Percentiles rank a stretch among this genome's conserved stretches.
phyloP scores from a whole-genome alignment of 2,329 filamentous ascomycete genomes.

The Colletotrichum somersetense region DNA sequence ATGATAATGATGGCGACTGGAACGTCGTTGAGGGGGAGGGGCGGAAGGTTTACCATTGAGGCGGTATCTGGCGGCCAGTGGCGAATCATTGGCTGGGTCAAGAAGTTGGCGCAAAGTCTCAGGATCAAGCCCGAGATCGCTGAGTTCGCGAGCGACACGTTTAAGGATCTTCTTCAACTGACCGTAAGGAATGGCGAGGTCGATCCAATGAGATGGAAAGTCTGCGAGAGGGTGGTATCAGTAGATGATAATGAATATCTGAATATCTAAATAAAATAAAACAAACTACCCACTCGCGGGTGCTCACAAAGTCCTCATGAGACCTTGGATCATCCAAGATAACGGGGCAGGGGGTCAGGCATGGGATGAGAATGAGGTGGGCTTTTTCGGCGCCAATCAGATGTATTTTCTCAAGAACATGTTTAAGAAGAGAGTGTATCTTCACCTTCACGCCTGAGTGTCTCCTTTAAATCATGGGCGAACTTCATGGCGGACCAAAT shows the following conservation, averaged over 20 bases:
- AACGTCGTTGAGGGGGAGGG: not conserved
- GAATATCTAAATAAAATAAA: too few species aligned
- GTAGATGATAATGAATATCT: not conserved
- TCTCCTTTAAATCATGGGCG: conserved; percentile 80
- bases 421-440: not conserved
- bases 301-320: not conserved
- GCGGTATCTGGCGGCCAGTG: conserved; percentile 65
- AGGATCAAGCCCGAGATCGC: conserved; percentile 77
- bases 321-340: not conserved
- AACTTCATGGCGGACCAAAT: conserved; percentile 78
- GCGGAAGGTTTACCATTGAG: conserved; percentile 59
- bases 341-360: not conserved
- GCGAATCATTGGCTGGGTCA: conserved; percentile 61
- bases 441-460: conserved; percentile 72
- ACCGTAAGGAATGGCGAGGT: conserved; percentile 84
- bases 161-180: conserved; percentile 92
- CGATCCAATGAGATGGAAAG: conserved; percentile 79
- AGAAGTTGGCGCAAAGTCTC: conserved; percentile 77
- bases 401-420: not conserved
- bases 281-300: not conserved
- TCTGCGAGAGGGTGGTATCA: conserved; percentile 52
- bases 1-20: not conserved
- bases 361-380: conserved; percentile 1
- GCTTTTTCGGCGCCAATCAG: not conserved
- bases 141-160: conserved; percentile 79